phyloP scores from a whole-genome alignment of 1,284 basidiomycete genomes.

The Tilletia setariae region DNA sequence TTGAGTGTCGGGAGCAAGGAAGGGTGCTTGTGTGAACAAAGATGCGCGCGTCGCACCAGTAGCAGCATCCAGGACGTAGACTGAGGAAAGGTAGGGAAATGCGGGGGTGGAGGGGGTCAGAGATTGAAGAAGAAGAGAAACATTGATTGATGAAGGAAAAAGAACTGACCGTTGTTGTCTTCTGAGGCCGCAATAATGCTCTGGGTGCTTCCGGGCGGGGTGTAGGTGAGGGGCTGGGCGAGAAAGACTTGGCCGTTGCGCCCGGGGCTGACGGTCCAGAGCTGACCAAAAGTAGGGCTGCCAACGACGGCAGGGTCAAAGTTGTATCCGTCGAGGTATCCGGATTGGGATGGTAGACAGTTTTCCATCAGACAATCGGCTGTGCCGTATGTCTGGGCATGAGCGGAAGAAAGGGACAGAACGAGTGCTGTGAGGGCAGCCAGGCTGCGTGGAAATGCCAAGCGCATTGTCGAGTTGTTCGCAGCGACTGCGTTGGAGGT shows the following conservation, averaged over 20 bases:
- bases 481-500: too few relatives aligned
- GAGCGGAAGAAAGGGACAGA: not conserved
- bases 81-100: too few relatives aligned
- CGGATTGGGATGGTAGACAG: conserved; percentile 16
- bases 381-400: conserved; percentile 8
- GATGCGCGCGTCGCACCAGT: conserved; percentile 13
- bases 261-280: conserved; percentile 5
- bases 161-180: conserved; percentile 9
- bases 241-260: not conserved
- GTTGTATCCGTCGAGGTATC: conserved; percentile 25
- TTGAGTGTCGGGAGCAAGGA: conserved; percentile 13
- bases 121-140: too few relatives aligned
- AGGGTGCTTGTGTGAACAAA: not conserved
- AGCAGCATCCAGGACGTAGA: conserved; percentile 19
- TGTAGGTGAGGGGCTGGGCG: conserved; percentile 22
- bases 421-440: not conserved
- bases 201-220: conserved; percentile 16
- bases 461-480: too few relatives aligned
- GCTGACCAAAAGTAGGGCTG: conserved; percentile 16
- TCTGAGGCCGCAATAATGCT: conserved; percentile 20
- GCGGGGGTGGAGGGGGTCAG: too few relatives aligned
- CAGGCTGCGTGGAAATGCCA: not conserved
- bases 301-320: conserved; percentile 25
- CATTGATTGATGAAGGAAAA: too few relatives aligned
- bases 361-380: conserved; percentile 22